Evolutionary conservation across 345 rosid species (phyloP), one percentile per base, ranked within the genome.

Genomic region (Erysimum cheiranthoides): DNA sequence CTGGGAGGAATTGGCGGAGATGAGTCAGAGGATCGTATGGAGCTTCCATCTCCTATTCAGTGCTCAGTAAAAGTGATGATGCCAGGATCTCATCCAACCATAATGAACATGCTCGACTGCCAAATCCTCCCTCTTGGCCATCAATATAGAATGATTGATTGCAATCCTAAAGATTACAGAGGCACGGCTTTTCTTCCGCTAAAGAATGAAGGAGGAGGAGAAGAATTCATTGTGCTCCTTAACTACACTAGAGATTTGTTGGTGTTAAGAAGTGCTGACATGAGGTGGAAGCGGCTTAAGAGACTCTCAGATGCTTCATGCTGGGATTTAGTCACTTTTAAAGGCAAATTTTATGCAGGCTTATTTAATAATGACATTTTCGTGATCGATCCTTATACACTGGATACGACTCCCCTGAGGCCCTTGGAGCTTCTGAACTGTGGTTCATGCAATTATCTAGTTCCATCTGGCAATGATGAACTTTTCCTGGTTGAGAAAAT

Each of bases 101-200:
- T 46, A n/a, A 13, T 70, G 27, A 58, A 58, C 46, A 8, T 70
- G 25, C 35, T 21, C 0, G 35, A 45, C 46, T 21, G 57, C 3
- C 57, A 58, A 6, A 13, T 58, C 9, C 6, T 70, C 57, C 46
- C 66, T 32, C 34, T 70, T 13, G 46, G 46, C 13, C 6, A 70
- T 58, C 46, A 70, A 6, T 70, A 70, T 56, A 58, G 35, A 34
- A 12, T 57, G 53, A 11, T 43, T 0, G 10, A 21, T 58, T 34
- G 45, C 4, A 0, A 13, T 0, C 74, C 13, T 34, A 3, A 2
- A 54, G 12, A 7, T 5, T 17, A 17, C 35, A 32, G 2, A 59
- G 11, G 38, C 3, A 5, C 2, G 8, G 68, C 51, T 9, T 61
- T 9, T 27, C 51, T 61, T 38, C 42, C 21, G 3, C 61, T 72